Evolutionary conservation across 768 basidiomycete species (phyloP).

Genomic region (Mycena rosella): DNA sequence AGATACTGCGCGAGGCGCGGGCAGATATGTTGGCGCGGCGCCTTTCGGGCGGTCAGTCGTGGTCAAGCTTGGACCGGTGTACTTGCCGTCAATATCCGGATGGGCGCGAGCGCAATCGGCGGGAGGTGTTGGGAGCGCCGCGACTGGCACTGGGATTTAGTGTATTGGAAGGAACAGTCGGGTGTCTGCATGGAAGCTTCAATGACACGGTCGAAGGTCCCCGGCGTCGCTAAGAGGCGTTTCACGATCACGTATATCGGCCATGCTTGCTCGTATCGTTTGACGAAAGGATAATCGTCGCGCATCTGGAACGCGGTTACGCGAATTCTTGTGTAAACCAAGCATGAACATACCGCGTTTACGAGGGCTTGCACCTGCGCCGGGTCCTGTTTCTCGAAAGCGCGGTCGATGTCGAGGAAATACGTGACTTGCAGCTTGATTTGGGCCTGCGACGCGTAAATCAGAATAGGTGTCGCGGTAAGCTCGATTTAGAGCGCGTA

Average conservation of each 20-base stretch:
- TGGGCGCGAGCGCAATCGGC: too few relatives aligned
- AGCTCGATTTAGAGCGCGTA: not conserved
- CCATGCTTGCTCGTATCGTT: slow-evolving; percentile 8
- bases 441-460: not conserved
- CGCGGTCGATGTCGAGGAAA: not conserved
- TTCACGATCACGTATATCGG: not conserved
- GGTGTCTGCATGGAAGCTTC: too few relatives aligned
- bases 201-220: too few relatives aligned
- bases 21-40: not conserved
- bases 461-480: not conserved
- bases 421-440: not conserved
- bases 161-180: not conserved
- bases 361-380: not conserved
- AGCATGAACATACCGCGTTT: not conserved
- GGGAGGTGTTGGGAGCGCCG: too few relatives aligned
- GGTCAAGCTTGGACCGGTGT: not conserved
- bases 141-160: not conserved
- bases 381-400: not conserved
- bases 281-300: not conserved
- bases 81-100: not conserved
- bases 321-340: not conserved
- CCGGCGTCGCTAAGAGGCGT: not conserved
- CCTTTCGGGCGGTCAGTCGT: not conserved
- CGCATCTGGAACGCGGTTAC: not conserved
- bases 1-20: slow-evolving; percentile 2